Conservation (phyloP, 2,329 filamentous ascomycete genomes). For the Claviceps sorghi region DNA sequence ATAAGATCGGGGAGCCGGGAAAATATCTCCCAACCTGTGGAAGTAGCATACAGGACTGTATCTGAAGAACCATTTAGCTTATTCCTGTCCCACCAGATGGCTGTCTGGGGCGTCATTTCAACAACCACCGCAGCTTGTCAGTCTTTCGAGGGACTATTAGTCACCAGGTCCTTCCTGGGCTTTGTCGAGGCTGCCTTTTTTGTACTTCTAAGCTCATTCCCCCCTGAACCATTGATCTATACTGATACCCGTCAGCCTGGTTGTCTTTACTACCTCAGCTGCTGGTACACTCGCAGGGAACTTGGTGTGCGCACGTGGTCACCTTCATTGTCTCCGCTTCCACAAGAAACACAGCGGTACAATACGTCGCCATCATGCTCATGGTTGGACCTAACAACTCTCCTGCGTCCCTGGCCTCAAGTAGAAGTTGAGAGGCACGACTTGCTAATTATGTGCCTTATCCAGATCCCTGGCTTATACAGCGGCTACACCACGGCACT, state of each 20-base stretch:
- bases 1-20: constrained; percentile 34
- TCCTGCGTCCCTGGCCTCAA: not conserved
- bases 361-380: constrained; percentile 59
- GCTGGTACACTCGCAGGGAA: constrained; percentile 40
- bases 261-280: not conserved
- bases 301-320: constrained; percentile 30
- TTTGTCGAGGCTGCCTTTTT: constrained; percentile 27
- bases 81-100: not conserved
- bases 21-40: constrained; percentile 31
- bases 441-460: not conserved
- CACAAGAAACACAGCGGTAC: constrained; percentile 42
- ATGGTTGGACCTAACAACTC: constrained; percentile 30
- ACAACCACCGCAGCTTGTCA: constrained; percentile 26
- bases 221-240: constrained; percentile 24
- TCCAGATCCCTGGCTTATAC: constrained; percentile 43
- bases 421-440: not conserved
- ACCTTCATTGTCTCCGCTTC: constrained; percentile 55
- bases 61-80: not conserved
- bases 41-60: constrained; percentile 3
- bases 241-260: not conserved
- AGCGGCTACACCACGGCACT: constrained; percentile 52
- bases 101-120: constrained; percentile 8
- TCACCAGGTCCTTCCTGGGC: constrained; percentile 25
- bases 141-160: constrained; percentile 26
- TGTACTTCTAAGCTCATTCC: constrained; percentile 16